Evolutionary conservation across 2,329 filamentous ascomycete species (phyloP), one percentile per base, ranked within the genome.

Genomic region (Stemphylium vesicarium): DNA sequence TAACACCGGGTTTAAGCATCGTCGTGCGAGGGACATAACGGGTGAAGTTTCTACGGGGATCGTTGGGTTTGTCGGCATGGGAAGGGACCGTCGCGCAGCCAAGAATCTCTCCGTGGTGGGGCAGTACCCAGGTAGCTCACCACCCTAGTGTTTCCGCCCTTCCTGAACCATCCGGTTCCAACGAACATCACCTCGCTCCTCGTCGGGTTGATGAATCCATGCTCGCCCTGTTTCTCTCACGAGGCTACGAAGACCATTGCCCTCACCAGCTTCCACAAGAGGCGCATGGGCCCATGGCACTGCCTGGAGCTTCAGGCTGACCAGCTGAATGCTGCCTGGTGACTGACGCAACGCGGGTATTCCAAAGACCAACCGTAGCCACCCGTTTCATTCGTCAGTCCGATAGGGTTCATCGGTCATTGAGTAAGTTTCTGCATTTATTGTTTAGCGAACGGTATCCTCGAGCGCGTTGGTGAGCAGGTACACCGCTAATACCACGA

Each of bases 291-390:
- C 53, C 42, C 22, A 31, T 42, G 29, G 10, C 11, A 32, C 39
- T 36, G 48, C 50, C 46, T 39, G 16, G 39, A 50, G 42, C 32
- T 50, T 53, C 44, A 55, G 55, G 66, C 68, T 71, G 65, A 70
- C 63, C 56, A 64, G 64, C 66, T 66, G 62, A 69, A 53, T 57
- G 55, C 47, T 56, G 53, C 58, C 54, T 60, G 51, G 50, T 24
- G 41, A 54, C 48, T 32, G 41, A 55, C 49, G 44, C 45, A 41
- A 38, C 42, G 36, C 45, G 38, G 41, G 42, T 20, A 50, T 42
- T 46, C 50, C 36, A 33, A 35, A 32, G 31, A 18, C 45, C 39
- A 10, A 37, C 9, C 40, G 24, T 22, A 26, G 50, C n/a, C 29
- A 29, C 29, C 50, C 32, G 22, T 42, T n/a, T 39, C 26, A 46